These are phyloP conservation scores for Lactuca saligna DNA, from an alignment of 129 eudicot genomes.

Conservation along the genomic window DNA sequence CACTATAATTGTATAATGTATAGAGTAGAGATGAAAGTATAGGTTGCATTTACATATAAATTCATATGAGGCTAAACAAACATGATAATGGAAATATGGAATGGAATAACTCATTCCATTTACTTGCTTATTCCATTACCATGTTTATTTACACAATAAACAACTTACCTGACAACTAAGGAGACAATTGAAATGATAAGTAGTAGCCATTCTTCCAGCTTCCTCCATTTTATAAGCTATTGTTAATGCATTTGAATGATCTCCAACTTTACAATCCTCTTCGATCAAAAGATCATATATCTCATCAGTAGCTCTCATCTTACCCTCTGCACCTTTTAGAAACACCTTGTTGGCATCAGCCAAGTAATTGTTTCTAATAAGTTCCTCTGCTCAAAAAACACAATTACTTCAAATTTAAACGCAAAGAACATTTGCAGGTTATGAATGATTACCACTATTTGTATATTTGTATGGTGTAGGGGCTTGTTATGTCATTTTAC, in stretches of 20 bases:
- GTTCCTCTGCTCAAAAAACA: slow-evolving; percentile 65
- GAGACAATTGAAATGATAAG: slow-evolving; percentile 92
- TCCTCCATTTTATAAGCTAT: slow-evolving; percentile 99
- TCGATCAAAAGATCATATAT: slow-evolving; percentile 83
- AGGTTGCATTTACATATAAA: no score
- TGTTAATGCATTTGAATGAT: slow-evolving; percentile 94
- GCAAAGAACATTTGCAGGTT: neutral
- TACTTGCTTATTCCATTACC: no score
- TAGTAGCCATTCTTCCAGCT: slow-evolving; percentile 95
- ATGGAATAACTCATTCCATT: neutral
- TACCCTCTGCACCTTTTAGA: slow-evolving; percentile 88
- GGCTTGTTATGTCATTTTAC: no score
- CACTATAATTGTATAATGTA: no score
- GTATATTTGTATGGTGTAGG: no score
- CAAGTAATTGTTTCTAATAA: slow-evolving; percentile 64
- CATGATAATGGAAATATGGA: no score
- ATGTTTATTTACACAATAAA: neutral
- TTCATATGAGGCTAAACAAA: no score
- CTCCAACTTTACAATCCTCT: slow-evolving; percentile 91
- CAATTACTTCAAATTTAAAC: slow-evolving; percentile 2
- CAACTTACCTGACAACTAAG: slow-evolving; percentile 78
- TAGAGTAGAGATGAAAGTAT: no score
- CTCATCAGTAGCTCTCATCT: slow-evolving; percentile 80
- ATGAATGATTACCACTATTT: no score
- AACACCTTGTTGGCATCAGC: slow-evolving; percentile 93